A percentile compares a stretch with the other conserved stretches of the same genome.
Evolutionary conservation across 2,329 filamentous ascomycete genomes (phyloP).

Genomic region (Daldinia eschscholtzii): DNA sequence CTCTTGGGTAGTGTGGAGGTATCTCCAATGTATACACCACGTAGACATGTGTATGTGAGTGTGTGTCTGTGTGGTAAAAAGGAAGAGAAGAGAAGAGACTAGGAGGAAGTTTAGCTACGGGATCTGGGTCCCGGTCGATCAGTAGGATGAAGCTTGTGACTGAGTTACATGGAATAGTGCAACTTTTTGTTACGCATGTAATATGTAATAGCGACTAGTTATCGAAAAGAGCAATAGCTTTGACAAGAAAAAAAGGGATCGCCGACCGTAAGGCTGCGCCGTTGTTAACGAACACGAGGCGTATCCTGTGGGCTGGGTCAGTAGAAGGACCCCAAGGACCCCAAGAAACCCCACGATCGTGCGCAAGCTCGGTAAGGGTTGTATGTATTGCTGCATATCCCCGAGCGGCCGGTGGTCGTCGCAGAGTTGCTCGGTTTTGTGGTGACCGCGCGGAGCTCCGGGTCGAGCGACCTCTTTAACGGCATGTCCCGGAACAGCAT

Average conservation of each 20-base stretch:
- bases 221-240: background rate
- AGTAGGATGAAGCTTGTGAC: slow-evolving; percentile 15
- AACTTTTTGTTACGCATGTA: background rate
- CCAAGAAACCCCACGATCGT: slow-evolving; percentile 20
- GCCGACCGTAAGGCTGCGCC: slow-evolving; percentile 21
- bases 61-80: background rate
- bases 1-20: background rate
- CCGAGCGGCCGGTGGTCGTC: slow-evolving; percentile 32
- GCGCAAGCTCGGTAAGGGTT: slow-evolving; percentile 5
- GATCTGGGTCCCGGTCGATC: slow-evolving; percentile 31
- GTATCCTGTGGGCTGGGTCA: slow-evolving; percentile 12
- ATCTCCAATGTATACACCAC: slow-evolving; percentile 1
- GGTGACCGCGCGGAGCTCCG: slow-evolving; percentile 36
- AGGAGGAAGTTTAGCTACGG: slow-evolving; percentile 9
- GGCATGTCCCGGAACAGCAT: slow-evolving; percentile 32
- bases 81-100: background rate
- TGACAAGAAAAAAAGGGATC: slow-evolving; percentile 1
- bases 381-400: slow-evolving; percentile 17
- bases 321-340: background rate
- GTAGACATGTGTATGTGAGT: background rate
- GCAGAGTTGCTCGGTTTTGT: slow-evolving; percentile 14
- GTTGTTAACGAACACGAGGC: slow-evolving; percentile 14
- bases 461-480: slow-evolving; percentile 12
- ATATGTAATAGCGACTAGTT: slow-evolving; percentile 2
- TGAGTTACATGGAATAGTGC: slow-evolving; percentile 13